These are phyloP conservation scores for Domatiomyces catenatus DNA, from an alignment of 2,329 filamentous ascomycete genomes.

Conservation along the genomic window DNA sequence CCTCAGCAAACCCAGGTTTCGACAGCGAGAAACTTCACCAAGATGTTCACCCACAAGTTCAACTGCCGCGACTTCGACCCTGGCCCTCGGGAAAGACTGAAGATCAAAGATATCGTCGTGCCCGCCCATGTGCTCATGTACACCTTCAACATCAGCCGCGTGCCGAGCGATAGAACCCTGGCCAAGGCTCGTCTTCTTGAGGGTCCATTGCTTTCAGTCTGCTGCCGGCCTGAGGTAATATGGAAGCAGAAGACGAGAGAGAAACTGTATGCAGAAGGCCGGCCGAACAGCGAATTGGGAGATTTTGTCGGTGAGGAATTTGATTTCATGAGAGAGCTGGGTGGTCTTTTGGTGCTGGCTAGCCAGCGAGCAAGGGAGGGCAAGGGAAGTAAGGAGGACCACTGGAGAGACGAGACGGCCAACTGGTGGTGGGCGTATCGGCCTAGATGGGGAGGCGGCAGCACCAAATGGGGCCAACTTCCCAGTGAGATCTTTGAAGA, in stretches of 20 bases:
- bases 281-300: not conserved
- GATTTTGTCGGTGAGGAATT: slow-evolving; percentile 27
- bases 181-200: slow-evolving; percentile 41
- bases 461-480: slow-evolving; percentile 22
- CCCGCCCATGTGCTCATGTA: slow-evolving; percentile 40
- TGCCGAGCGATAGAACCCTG: slow-evolving; percentile 36
- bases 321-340: slow-evolving; percentile 43
- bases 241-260: slow-evolving; percentile 28
- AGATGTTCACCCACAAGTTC: slow-evolving; percentile 44
- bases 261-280: slow-evolving; percentile 3
- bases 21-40: slow-evolving; percentile 40
- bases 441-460: slow-evolving; percentile 41
- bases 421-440: slow-evolving; percentile 46
- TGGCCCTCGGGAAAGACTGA: slow-evolving; percentile 29
- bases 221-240: slow-evolving; percentile 39
- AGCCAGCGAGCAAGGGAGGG: slow-evolving; percentile 46
- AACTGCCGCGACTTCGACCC: slow-evolving; percentile 36
- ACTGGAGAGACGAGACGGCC: slow-evolving; percentile 27
- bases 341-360: slow-evolving; percentile 41
- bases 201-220: slow-evolving; percentile 41
- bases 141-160: slow-evolving; percentile 38
- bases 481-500: slow-evolving; percentile 14
- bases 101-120: slow-evolving; percentile 29
- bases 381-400: slow-evolving; percentile 28
- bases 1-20: slow-evolving; percentile 43